Conservation (phyloP, 176 grass and related monocot genomes). For the Puya raimondii region DNA sequence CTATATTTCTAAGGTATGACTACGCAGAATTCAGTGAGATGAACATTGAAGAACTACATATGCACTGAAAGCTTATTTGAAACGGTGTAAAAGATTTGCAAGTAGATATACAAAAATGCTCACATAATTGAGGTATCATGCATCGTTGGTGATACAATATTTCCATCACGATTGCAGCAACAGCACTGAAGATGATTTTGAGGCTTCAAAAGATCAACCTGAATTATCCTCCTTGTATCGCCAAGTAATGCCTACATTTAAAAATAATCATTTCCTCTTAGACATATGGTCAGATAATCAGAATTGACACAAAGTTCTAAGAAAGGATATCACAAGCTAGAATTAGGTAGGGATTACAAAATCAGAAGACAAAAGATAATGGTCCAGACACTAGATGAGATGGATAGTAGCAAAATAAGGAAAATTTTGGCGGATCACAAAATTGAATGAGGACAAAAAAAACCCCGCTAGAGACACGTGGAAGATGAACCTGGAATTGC, state of each 20-base stretch:
- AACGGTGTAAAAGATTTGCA: neutral
- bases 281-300: conserved; percentile 3
- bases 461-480: no score
- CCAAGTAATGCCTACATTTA: conserved; percentile 66
- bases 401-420: no score
- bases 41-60: conserved; percentile 1
- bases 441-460: no score
- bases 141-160: conserved; percentile 44
- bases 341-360: neutral
- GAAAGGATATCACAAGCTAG: neutral
- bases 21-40: neutral
- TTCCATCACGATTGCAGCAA: conserved; percentile 50
- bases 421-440: no score
- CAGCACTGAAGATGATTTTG: conserved; percentile 49
- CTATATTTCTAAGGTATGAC: neutral
- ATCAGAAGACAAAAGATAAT: no score
- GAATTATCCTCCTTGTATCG: conserved; percentile 74
- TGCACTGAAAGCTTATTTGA: neutral
- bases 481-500: no score
- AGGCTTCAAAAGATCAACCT: conserved; percentile 75
- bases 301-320: neutral
- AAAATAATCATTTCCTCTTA: conserved; percentile 1
- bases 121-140: conserved; percentile 87
- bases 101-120: conserved; percentile 12
- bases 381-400: no score